Base-by-base conservation (phyloP, 163 green algal genomes). In the Scenedesmus sp. region DNA sequence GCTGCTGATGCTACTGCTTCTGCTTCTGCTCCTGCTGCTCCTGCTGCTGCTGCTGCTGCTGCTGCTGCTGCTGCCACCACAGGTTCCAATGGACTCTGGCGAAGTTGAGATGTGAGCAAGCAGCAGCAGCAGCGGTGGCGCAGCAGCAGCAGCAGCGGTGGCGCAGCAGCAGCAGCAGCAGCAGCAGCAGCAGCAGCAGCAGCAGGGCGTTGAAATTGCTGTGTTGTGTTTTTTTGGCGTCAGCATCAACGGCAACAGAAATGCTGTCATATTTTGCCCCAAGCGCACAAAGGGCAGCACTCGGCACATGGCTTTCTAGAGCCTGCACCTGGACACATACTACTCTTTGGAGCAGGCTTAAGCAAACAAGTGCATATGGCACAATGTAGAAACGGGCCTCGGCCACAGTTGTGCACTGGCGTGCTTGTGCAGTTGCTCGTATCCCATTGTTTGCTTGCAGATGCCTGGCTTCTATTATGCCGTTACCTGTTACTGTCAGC, bases 71-170 rank as follows among this genome's bases (percentile, higher is more conserved):
- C n/a, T 83, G 53, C 15, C n/a, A n/a, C 26, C 44, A 30, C 89
- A 92, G 89, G 88, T 92, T 35, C 88, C 81, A 35, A 88, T 93
- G 90, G 90, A 93, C 53, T 46, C 40, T 37, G 90, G 90, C 4
- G 90, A 91, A 59, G 82, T 93, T 1, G 72, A 89, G 15, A 61
- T 86, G 73, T 93, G 85, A 90, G 85, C 33, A n/a, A n/a, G n/a
- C n/a, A n/a, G n/a, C n/a, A n/a, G n/a, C n/a, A n/a, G n/a, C n/a
- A n/a, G n/a, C n/a, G n/a, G n/a, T n/a, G n/a, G n/a, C n/a, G n/a
- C n/a, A 35, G 65, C 9, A 76, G 16, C 30, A 35, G 4, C 35
- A 4, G 10, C 46, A 56, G 46, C 46, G 7, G 10, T 72, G 22
- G 13, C 46, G 37, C 46, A 18, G 3, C 2, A n/a, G 35, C 51